Base-by-base conservation (phyloP, 2,329 filamentous ascomycete genomes). In the Grosmannia serpens region DNA sequence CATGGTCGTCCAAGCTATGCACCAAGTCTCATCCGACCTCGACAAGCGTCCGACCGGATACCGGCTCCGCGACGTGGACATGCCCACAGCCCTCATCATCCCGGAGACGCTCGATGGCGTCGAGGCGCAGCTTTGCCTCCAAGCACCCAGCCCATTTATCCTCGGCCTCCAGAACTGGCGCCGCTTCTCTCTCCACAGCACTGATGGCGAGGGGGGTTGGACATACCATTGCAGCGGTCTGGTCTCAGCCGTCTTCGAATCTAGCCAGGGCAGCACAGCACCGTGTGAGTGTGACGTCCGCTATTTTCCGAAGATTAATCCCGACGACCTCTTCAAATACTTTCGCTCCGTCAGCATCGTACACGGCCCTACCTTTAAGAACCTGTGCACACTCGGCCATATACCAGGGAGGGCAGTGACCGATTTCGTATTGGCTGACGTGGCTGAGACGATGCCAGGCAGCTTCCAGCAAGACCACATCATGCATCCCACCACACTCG, bases 1-100 rank as follows among this genome's bases (percentile, higher is more conserved):
- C n/a, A 74, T 75, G 61, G 60, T 55, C 22, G 60, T 62, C 15
- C 15, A 59, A 11, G 59, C 60, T 13, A 27, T 62, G 22, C 24
- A 54, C 2, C 54, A 35, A 9, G 31, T 64, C 9, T 8, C 20
- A 3, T 13, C n/a, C 1, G 29, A 20, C 11, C 3, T 11, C 2
- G 27, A n/a, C 27, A 9, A 27, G 27, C 27, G 1, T 24, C 52
- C 2, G 41, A 44, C 17, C 38, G 38, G 35, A 5, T 55, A 31
- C 26, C 7, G 17, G 38, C 22, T 54, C 22, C 53, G 53, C 9
- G 53, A 54, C 13, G 35, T 44, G 22, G 22, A 33, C 22, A 27
- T 54, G 6, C 13, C 10, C 22, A 44, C 15, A 13, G 53, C 53
- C 22, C 33, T 54, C 9, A 11, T 54, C 22, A 17, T 54, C 4